These are phyloP conservation scores for Hirschioporus abietinus DNA, from an alignment of 768 basidiomycete genomes.

Conservation along the genomic window DNA sequence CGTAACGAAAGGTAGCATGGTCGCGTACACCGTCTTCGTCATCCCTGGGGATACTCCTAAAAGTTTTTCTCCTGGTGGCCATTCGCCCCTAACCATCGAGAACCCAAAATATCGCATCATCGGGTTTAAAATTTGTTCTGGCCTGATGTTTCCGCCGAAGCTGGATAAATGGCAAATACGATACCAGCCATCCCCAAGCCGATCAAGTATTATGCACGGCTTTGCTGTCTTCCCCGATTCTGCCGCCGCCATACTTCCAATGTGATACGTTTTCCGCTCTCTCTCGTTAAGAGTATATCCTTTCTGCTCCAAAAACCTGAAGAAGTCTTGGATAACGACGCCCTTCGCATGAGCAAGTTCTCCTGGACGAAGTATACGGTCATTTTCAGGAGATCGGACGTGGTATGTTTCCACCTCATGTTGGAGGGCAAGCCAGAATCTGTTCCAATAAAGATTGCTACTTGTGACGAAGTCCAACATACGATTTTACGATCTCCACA, in stretches of 20 bases:
- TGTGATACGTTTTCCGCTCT: background rate
- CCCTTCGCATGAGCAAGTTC: background rate
- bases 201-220: conserved; percentile 1
- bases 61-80: background rate
- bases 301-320: background rate
- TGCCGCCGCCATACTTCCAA: background rate
- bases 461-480: background rate
- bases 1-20: background rate
- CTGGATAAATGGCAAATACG: background rate
- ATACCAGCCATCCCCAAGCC: conserved; percentile 1
- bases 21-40: background rate
- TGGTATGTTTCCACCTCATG: background rate
- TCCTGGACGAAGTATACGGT: background rate
- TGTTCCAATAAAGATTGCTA: background rate
- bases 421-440: background rate
- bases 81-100: background rate
- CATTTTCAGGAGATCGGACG: background rate
- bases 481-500: background rate
- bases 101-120: background rate
- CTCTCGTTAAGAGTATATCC: background rate
- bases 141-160: background rate
- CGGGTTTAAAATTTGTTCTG: background rate
- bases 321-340: background rate
- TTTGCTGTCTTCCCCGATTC: background rate
- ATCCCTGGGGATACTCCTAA: background rate